A percentile compares a stretch with the other conserved stretches of the same genome.
These are phyloP conservation scores for Pyrenula aspistea DNA, from an alignment of 495 filamentous ascomycete species.

Conservation along the genomic window DNA sequence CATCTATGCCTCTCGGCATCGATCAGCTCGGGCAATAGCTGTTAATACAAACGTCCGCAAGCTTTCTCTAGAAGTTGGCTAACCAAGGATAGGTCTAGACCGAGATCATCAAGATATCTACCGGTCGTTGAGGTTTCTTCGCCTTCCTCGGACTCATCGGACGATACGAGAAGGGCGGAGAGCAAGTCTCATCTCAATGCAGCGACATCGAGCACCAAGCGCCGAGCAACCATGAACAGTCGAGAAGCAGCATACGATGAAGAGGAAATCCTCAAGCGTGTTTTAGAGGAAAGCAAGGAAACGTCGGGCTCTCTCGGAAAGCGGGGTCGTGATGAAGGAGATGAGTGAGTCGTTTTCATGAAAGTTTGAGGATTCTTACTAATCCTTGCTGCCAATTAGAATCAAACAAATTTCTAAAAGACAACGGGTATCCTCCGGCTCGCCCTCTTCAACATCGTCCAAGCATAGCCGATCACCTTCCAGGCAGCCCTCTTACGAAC, in stretches of 20 bases:
- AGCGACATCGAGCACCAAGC: conserved; percentile 44
- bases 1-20: no score
- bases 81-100: conserved; percentile 31
- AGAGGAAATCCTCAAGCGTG: conserved; percentile 76
- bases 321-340: conserved; percentile 78
- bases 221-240: conserved; percentile 96
- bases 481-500: conserved; percentile 56
- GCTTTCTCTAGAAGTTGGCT: no score
- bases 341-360: conserved; percentile 53
- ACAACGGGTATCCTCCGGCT: conserved; percentile 65
- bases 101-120: conserved; percentile 56
- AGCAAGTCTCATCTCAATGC: conserved; percentile 34
- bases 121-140: conserved; percentile 41
- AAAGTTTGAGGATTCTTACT: background rate
- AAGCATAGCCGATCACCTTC: conserved; percentile 34
- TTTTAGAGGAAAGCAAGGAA: conserved; percentile 90
- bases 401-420: conserved; percentile 47
- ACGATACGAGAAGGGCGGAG: conserved; percentile 36
- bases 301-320: conserved; percentile 39
- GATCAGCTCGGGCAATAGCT: no score
- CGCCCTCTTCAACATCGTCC: conserved; percentile 39
- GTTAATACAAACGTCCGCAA: no score
- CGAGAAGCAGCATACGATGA: conserved; percentile 91
- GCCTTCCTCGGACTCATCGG: conserved; percentile 30
- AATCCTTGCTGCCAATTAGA: conserved; percentile 14